These are phyloP conservation scores for Nephelium lappaceum DNA, from an alignment of 345 rosid species.

Conservation along the genomic window DNA sequence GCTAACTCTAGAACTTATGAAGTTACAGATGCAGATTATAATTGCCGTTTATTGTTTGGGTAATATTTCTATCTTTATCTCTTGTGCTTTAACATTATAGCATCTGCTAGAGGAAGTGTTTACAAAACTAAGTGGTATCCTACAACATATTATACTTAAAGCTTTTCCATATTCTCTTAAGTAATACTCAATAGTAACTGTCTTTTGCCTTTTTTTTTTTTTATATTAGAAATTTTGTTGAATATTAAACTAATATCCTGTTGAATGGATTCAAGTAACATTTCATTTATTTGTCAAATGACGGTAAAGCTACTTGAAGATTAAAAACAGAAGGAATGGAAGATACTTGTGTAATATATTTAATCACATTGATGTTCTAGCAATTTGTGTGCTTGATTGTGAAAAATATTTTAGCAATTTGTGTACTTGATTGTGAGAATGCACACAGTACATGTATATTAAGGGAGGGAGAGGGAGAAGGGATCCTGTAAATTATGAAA, in stretches of 20 bases:
- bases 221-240: no score
- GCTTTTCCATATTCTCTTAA: no score
- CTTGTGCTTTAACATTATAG: conserved; percentile 6
- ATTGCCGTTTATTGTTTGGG: conserved; percentile 83
- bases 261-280: background rate
- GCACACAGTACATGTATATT: no score
- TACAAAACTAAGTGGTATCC: background rate
- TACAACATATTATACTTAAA: no score
- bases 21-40: conserved; percentile 83
- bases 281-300: background rate
- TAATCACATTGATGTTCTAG: background rate
- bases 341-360: background rate
- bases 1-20: conserved; percentile 76
- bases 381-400: background rate
- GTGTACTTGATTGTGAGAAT: background rate
- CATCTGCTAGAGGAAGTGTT: background rate
- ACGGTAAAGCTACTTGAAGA: background rate
- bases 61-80: conserved; percentile 37
- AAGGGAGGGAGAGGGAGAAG: no score
- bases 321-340: no score
- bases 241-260: background rate
- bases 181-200: no score
- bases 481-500: no score
- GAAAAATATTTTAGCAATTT: background rate
- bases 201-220: no score